Conservation (phyloP, 2,329 filamentous ascomycete species). For the Onygenales sp. region DNA sequence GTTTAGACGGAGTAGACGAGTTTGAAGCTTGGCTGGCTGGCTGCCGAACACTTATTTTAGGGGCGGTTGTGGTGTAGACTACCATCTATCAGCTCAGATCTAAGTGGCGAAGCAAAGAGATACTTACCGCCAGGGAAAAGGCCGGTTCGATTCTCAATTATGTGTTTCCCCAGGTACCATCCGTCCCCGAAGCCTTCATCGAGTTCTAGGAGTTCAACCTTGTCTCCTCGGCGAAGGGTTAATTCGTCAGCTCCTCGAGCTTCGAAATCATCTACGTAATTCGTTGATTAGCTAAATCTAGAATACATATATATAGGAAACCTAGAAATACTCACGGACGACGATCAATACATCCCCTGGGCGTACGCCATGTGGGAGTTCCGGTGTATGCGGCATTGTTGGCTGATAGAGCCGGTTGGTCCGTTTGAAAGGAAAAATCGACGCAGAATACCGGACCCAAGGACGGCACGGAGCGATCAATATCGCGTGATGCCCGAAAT, state of each 20-base stretch:
- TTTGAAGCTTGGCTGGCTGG: slow-evolving; percentile 4
- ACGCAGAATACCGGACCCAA: slow-evolving; percentile 2
- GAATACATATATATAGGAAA: slow-evolving; percentile 4
- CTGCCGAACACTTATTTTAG: slow-evolving; percentile 11
- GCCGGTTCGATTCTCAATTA: slow-evolving; percentile 32
- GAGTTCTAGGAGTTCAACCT: slow-evolving; percentile 53
- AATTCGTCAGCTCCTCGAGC: slow-evolving; percentile 90
- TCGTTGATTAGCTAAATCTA: slow-evolving; percentile 6
- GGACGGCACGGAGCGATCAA: not conserved
- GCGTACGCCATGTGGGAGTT: slow-evolving; percentile 26
- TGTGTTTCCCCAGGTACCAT: slow-evolving; percentile 50
- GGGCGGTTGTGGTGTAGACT: slow-evolving; percentile 20
- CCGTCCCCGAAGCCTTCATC: slow-evolving; percentile 60
- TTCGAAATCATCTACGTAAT: slow-evolving; percentile 73
- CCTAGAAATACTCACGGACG: slow-evolving; percentile 30
- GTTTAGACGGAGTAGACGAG: not conserved
- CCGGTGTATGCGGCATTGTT: slow-evolving; percentile 22
- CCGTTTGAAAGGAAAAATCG: not conserved
- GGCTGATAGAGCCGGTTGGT: not conserved
- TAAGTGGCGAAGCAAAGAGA: not conserved
- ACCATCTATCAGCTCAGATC: slow-evolving; percentile 18
- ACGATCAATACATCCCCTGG: slow-evolving; percentile 37
- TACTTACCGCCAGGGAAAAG: slow-evolving; percentile 40
- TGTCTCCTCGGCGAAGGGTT: slow-evolving; percentile 67
- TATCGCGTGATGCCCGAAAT: not conserved